These are phyloP conservation scores for Colletotrichum acutatum DNA, from an alignment of 2,329 filamentous ascomycete species.

Conservation along the genomic window DNA sequence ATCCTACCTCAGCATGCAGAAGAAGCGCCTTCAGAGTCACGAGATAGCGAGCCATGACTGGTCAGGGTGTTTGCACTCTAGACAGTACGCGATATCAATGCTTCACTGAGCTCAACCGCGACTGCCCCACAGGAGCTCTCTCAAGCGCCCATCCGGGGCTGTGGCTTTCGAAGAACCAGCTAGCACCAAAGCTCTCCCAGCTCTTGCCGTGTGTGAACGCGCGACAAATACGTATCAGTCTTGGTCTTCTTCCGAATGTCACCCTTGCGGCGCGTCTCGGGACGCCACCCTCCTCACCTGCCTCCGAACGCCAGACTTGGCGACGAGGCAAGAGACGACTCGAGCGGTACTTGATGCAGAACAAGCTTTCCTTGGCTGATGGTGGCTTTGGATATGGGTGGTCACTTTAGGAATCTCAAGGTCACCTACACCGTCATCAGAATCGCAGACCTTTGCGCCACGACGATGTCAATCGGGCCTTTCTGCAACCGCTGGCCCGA, in stretches of 20 bases:
- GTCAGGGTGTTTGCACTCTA: too few species aligned
- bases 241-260: conserved; percentile 21
- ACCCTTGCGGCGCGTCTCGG: conserved; percentile 11
- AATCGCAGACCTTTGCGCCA: neutral
- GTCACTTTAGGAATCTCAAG: neutral
- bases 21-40: neutral
- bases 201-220: neutral
- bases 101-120: neutral
- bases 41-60: neutral
- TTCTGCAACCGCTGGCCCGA: too few species aligned
- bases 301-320: neutral
- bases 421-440: neutral
- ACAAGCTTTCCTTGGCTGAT: conserved; percentile 31
- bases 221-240: neutral
- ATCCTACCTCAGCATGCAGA: neutral
- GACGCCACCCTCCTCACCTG: neutral
- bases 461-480: neutral
- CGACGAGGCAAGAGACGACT: neutral
- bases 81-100: neutral
- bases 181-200: neutral
- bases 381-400: neutral
- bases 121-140: neutral
- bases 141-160: too few species aligned
- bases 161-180: too few species aligned
- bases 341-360: neutral